Percentiles rank a stretch among this genome's conserved stretches.
Evolutionary conservation across 2,329 filamentous ascomycete species (phyloP).

Genomic region (Tolypocladium paradoxum): DNA sequence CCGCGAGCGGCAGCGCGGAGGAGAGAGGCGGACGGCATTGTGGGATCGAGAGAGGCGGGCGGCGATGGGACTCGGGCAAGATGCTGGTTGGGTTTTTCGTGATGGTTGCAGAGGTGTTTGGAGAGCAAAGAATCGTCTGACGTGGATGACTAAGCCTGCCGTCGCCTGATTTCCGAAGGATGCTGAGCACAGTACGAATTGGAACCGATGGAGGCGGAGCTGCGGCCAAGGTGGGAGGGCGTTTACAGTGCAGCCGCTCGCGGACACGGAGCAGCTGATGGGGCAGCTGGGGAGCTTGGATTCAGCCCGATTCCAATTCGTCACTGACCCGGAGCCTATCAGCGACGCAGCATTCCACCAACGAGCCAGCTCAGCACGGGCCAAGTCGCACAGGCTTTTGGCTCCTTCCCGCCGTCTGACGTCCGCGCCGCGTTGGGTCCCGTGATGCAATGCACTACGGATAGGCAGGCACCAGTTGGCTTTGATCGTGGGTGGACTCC

Average conservation of each 20-base stretch:
- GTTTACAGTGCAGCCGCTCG: background rate
- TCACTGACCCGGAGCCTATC: constrained; percentile 2
- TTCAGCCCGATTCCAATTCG: constrained; percentile 14
- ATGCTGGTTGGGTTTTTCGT: constrained; percentile 9
- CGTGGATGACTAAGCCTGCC: constrained; percentile 21
- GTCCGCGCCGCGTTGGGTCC: background rate
- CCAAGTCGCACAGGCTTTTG: background rate
- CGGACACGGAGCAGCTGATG: constrained; percentile 2
- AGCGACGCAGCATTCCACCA: background rate
- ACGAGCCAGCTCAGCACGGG: background rate
- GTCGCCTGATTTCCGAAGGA: constrained; percentile 13
- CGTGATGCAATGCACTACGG: background rate
- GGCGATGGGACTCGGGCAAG: constrained; percentile 12
- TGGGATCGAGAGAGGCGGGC: constrained; percentile 15
- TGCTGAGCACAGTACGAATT: constrained; percentile 15
- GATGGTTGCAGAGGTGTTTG: constrained; percentile 18
- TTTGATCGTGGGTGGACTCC: background rate
- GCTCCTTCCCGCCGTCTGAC: background rate
- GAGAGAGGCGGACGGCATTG: constrained; percentile 57
- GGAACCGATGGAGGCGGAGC: background rate
- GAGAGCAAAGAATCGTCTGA: constrained; percentile 17
- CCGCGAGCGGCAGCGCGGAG: constrained; percentile 63
- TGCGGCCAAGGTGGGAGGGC: background rate
- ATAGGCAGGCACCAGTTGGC: background rate
- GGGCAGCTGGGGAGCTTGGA: constrained; percentile 10